Conservation (phyloP, 768 basidiomycete species). For the Lepiota brunneoincarnata region DNA sequence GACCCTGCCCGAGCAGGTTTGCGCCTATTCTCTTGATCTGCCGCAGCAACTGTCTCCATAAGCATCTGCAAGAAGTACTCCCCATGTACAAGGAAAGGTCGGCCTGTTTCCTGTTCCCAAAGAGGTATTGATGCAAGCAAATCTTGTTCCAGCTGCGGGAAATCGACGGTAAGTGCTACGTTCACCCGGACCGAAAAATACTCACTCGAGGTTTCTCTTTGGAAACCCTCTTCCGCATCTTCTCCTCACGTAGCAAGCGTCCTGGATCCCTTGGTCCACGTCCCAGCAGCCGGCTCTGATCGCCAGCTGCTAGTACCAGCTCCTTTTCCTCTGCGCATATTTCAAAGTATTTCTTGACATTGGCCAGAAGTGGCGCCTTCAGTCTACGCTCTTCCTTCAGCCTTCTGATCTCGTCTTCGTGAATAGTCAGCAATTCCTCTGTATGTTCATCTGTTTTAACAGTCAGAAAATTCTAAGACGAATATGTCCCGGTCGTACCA, state of each 20-base stretch:
- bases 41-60: constrained; percentile 65
- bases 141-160: constrained; percentile 80
- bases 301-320: constrained; percentile 74
- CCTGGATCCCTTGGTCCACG: constrained; percentile 83
- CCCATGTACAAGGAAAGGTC: constrained; percentile 83
- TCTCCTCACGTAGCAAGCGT: constrained; percentile 87
- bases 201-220: constrained; percentile 91
- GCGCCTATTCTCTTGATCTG: constrained; percentile 80
- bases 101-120: constrained; percentile 80
- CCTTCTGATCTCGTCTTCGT: constrained; percentile 80
- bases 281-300: constrained; percentile 79
- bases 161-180: not conserved
- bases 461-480: constrained; percentile 3
- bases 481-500: constrained; percentile 44
- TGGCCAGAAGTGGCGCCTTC: constrained; percentile 72
- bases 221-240: constrained; percentile 91
- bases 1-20: constrained; percentile 51
- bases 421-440: constrained; percentile 80
- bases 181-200: constrained; percentile 12
- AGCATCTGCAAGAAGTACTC: constrained; percentile 78
- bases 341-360: constrained; percentile 86
- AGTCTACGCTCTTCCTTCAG: constrained; percentile 80
- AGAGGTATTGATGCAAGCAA: constrained; percentile 71
- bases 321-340: constrained; percentile 90
- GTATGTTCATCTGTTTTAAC: constrained; percentile 70